phyloP scores from a whole-genome alignment of 441 rosid species.

The Pelargonium exstipulatum region DNA sequence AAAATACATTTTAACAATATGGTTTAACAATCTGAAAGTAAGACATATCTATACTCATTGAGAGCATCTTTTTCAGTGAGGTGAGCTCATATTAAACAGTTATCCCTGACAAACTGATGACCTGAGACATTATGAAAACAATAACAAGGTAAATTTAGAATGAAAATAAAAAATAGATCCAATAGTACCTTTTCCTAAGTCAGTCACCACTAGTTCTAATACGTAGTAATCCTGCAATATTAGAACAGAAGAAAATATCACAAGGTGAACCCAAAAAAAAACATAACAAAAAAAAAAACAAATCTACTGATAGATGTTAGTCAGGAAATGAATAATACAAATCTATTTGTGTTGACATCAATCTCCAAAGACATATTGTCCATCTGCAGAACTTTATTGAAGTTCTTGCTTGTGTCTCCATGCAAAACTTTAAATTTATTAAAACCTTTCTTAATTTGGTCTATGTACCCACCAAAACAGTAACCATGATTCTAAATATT shows the following conservation, averaged over 20 bases:
- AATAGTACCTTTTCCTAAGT: constrained; percentile 60
- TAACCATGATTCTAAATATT: neutral
- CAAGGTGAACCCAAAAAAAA: neutral
- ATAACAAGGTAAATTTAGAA: constrained; percentile 4
- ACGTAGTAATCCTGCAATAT: constrained; percentile 50
- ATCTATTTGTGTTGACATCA: no score
- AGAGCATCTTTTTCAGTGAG: neutral
- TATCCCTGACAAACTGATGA: neutral
- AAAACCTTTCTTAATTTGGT: neutral
- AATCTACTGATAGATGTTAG: neutral
- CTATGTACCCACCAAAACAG: neutral
- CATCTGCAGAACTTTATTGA: no score
- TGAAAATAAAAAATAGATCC: constrained; percentile 14
- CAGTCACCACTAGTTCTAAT: constrained; percentile 66
- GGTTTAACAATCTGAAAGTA: constrained; percentile 6
- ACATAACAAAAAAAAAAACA: neutral
- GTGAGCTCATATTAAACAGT: neutral
- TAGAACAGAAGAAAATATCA: neutral
- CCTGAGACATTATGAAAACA: neutral
- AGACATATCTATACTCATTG: neutral
- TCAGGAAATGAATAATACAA: no score
- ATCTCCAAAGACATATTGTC: no score
- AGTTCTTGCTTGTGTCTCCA: no score
- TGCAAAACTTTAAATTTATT: no score
- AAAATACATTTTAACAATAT: neutral